Percentiles rank a stretch among this genome's conserved stretches.
Conservation (phyloP, 768 basidiomycete species). For the Naganishia randhawae region DNA sequence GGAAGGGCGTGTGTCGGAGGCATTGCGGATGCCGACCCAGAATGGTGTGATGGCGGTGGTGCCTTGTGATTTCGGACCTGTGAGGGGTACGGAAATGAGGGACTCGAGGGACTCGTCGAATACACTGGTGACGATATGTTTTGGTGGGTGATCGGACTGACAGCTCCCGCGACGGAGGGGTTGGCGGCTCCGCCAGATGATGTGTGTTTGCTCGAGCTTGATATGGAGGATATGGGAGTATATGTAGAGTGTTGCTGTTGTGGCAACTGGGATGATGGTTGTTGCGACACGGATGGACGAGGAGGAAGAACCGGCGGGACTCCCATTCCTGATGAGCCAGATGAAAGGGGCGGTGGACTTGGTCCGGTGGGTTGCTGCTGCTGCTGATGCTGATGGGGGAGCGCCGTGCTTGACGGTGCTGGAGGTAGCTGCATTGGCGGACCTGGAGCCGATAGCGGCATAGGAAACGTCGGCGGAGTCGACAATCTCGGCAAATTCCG, state of each 20-base stretch:
- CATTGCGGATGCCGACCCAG: background rate
- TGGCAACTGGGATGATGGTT: background rate
- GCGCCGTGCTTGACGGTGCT: background rate
- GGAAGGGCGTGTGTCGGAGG: slow-evolving; percentile 16
- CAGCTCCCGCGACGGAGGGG: background rate
- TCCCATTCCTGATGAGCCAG: background rate
- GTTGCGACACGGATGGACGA: background rate
- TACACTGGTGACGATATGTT: slow-evolving; percentile 15
- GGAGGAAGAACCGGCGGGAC: slow-evolving; percentile 6
- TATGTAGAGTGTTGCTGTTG: background rate
- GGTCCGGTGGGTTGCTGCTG: background rate
- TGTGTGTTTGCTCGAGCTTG: background rate
- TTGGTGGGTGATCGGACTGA: background rate
- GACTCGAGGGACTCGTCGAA: slow-evolving; percentile 13
- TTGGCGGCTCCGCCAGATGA: background rate
- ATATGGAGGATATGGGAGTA: background rate
- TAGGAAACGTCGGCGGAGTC: slow-evolving; percentile 3
- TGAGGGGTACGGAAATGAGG: background rate
- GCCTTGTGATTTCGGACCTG: background rate
- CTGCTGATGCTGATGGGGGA: slow-evolving; percentile 1
- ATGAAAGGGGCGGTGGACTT: slow-evolving; percentile 1
- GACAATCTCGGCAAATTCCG: slow-evolving; percentile 6
- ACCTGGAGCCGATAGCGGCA: background rate
- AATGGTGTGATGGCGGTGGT: background rate
- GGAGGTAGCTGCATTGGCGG: background rate